phyloP scores from a whole-genome alignment of 148 eudicot genomes.

The Vaccinium macrocarpon region DNA sequence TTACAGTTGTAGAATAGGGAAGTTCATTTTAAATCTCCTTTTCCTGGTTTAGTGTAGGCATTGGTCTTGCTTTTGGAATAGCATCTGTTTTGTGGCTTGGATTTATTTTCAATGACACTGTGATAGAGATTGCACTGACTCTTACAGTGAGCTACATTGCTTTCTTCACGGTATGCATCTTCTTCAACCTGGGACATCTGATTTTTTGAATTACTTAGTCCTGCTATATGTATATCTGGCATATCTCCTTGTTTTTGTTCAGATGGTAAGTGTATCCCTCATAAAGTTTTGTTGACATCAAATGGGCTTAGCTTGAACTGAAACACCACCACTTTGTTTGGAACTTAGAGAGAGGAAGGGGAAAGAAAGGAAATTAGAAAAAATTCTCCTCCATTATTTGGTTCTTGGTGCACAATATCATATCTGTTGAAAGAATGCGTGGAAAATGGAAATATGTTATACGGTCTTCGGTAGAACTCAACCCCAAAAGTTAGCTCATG shows the following conservation, averaged over 20 bases:
- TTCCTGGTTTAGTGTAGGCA: slow-evolving; percentile 64
- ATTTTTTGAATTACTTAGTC: neutral
- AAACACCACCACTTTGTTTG: neutral
- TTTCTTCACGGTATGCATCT: slow-evolving; percentile 72
- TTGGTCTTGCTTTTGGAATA: slow-evolving; percentile 87
- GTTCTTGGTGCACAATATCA: neutral
- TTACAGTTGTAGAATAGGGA: neutral
- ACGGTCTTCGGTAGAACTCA: too few species aligned
- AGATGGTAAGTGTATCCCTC: neutral
- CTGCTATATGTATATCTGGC: neutral
- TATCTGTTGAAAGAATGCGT: neutral
- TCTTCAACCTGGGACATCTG: slow-evolving; percentile 16
- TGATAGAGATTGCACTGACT: slow-evolving; percentile 87
- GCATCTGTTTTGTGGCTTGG: slow-evolving; percentile 94
- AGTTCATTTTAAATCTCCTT: neutral
- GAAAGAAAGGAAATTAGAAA: neutral
- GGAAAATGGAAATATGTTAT: neutral
- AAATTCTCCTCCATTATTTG: neutral
- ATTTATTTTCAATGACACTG: slow-evolving; percentile 88
- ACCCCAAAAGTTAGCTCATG: too few species aligned
- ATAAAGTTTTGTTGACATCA: neutral
- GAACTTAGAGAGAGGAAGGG: neutral
- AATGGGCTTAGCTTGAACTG: neutral
- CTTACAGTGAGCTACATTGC: slow-evolving; percentile 96
- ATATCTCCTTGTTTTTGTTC: neutral